Evolutionary conservation across 1,284 basidiomycete genomes (phyloP).

Genomic region (Trametes versicolor): DNA sequence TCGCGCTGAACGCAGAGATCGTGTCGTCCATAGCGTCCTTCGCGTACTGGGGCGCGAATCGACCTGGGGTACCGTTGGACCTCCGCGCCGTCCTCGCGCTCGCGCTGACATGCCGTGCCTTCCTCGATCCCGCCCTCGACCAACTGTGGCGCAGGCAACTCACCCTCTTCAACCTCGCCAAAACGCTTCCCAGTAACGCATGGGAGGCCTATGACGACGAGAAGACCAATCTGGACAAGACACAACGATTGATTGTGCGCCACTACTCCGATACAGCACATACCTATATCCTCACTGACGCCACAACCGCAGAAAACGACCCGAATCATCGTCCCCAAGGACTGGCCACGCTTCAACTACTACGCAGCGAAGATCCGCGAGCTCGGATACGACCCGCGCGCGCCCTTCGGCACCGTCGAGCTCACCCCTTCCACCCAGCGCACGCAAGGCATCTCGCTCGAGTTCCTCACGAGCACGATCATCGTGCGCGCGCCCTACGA

Average conservation of each 20-base stretch:
- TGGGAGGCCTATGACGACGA: conserved; percentile 17
- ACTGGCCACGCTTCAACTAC: conserved; percentile 25
- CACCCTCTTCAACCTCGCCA: conserved; percentile 24
- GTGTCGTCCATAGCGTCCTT: conserved; percentile 16
- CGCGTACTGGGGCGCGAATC: conserved; percentile 26
- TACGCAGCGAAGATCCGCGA: conserved; percentile 26
- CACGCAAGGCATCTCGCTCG: conserved; percentile 8
- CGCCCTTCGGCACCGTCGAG: conserved; percentile 11
- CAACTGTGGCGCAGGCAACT: conserved; percentile 30
- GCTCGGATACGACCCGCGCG: conserved; percentile 25
- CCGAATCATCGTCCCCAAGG: conserved; percentile 20
- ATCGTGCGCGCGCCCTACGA: conserved; percentile 24
- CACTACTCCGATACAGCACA: neutral
- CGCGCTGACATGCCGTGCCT: conserved; percentile 24
- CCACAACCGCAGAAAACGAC: conserved; percentile 14
- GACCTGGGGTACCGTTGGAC: conserved; percentile 10
- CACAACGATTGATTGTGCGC: conserved; percentile 22
- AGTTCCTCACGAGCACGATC: conserved; percentile 11
- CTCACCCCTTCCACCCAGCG: neutral
- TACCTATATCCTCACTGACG: neutral
- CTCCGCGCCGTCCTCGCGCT: conserved; percentile 21
- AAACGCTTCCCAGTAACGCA: conserved; percentile 21
- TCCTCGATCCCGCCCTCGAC: conserved; percentile 31
- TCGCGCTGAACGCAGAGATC: conserved; percentile 9
- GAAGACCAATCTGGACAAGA: neutral